These are phyloP conservation scores for Erigeron philadelphicus DNA, from an alignment of 140 eudicot genomes.

Conservation along the genomic window DNA sequence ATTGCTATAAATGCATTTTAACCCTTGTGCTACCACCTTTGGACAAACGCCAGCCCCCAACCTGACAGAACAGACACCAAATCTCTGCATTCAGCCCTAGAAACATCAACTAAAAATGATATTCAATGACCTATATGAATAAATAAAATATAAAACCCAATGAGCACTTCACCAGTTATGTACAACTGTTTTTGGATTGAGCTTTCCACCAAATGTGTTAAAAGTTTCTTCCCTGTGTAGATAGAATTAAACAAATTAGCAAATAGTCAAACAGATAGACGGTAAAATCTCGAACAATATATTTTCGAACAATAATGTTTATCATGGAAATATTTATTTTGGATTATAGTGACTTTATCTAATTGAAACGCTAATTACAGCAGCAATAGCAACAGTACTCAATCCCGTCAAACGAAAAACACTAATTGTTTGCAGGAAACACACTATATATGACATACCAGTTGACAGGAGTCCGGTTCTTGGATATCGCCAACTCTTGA, in stretches of 20 bases:
- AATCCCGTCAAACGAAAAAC: background rate
- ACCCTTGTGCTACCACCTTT: slow-evolving; percentile 75
- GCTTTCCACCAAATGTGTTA: slow-evolving; percentile 57
- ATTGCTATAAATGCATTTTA: slow-evolving; percentile 86
- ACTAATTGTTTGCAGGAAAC: background rate
- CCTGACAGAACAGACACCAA: slow-evolving; percentile 36
- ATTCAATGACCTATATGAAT: background rate
- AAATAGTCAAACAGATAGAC: background rate
- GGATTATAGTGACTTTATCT: no score
- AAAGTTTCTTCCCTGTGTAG: slow-evolving; percentile 88
- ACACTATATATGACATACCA: slow-evolving; percentile 44
- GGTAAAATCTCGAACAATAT: background rate
- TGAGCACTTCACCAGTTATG: slow-evolving; percentile 72
- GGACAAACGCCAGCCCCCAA: slow-evolving; percentile 82
- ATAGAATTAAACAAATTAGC: background rate
- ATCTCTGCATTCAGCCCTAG: slow-evolving; percentile 3
- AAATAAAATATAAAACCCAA: background rate
- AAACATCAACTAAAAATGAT: background rate
- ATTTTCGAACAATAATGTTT: slow-evolving; percentile 5
- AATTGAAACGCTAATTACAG: no score
- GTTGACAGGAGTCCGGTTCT: slow-evolving; percentile 80
- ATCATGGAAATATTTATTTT: background rate
- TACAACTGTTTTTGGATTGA: slow-evolving; percentile 78
- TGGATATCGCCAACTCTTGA: slow-evolving; percentile 74
- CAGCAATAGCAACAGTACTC: no score